A percentile compares a stretch with the other conserved stretches of the same genome.
Conservation (phyloP, 768 basidiomycete genomes). For the Boletus vermiculosoides region DNA sequence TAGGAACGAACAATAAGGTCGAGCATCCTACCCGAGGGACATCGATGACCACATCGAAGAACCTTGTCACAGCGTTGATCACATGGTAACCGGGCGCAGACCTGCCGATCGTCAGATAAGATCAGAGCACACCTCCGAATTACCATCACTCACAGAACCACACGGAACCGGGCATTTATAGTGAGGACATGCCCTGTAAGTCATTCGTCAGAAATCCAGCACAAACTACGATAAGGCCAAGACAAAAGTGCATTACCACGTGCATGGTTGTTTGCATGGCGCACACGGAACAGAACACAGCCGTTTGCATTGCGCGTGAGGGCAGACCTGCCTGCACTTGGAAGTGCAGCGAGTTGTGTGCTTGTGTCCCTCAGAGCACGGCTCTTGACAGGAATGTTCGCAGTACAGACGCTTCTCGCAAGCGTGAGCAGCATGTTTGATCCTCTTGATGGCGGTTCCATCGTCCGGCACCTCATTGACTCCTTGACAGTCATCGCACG, state of each 20-base stretch:
- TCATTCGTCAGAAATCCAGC: conserved; percentile 1
- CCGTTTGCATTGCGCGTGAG: conserved; percentile 48
- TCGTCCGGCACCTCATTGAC: conserved; percentile 1
- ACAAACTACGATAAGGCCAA: neutral
- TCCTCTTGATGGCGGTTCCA: conserved; percentile 23
- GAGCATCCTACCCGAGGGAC: conserved; percentile 55
- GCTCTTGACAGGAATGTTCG: conserved; percentile 48
- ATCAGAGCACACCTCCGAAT: neutral
- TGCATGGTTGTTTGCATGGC: conserved; percentile 62
- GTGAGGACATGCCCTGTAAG: conserved; percentile 53
- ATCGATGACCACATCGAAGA: conserved; percentile 60
- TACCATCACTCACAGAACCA: conserved; percentile 52
- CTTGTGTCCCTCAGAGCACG: conserved; percentile 50
- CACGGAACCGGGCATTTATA: conserved; percentile 59
- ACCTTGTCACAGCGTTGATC: conserved; percentile 49
- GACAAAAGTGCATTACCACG: conserved; percentile 39
- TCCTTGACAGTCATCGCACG: conserved; percentile 50
- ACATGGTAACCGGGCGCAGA: conserved; percentile 66
- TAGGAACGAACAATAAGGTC: neutral
- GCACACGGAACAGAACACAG: conserved; percentile 55
- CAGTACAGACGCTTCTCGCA: conserved; percentile 57
- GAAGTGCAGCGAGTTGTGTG: conserved; percentile 47
- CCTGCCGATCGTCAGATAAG: conserved; percentile 33
- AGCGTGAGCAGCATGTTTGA: conserved; percentile 42
- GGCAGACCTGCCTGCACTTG: conserved; percentile 53